Evolutionary conservation across 768 basidiomycete species (phyloP), one percentile per base, ranked within the genome.

Genomic region (Pleurotus pulmonarius): DNA sequence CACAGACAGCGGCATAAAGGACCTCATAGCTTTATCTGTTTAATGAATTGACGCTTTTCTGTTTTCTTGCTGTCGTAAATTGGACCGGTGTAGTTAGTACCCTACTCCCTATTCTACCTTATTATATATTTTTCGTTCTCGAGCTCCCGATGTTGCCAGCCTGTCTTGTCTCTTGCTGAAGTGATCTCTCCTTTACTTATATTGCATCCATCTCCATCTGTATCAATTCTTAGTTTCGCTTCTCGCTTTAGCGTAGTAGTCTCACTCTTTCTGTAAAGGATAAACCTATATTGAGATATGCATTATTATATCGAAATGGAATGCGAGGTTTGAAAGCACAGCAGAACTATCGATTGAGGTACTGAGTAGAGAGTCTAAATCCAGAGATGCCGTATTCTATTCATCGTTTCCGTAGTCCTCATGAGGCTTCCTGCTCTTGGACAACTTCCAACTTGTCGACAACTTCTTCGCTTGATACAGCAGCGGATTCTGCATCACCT

Each of bases 391-490:
- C 40, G 59, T 60, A 58, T 61, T 57, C 40, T 60, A 67, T 54
- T 63, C 69, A 56, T 68, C 68, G 49, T 34, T 26, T 25, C 25
- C 6, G 7, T 49, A 5, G 9, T 11, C 29, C 29, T 34, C 29
- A 29, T 29, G 48, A 15, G 15, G 66, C 73, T 6, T 54, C 26
- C 38, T 43, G 39, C 59, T 73, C 75, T 56, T 68, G 62, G 18
- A 70, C 71, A 20, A 55, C 73, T 59, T 78, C 81, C 29, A 78
- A 62, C 63, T 80, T 76, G 34, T 76, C 76, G 5, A 64, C 70
- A 1, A 75, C 73, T 25, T 72, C 75, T 16, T 70, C 76, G n/a
- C 66, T 70, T 15, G 74, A 61, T 5, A 73, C 72, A 4, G 71
- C 68, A 4, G 66, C 62, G 13, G 65, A 61, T 24, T 72, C 65